Evolutionary conservation across 2,329 filamentous ascomycete species (phyloP).

Genomic region (Trichothecium roseum): DNA sequence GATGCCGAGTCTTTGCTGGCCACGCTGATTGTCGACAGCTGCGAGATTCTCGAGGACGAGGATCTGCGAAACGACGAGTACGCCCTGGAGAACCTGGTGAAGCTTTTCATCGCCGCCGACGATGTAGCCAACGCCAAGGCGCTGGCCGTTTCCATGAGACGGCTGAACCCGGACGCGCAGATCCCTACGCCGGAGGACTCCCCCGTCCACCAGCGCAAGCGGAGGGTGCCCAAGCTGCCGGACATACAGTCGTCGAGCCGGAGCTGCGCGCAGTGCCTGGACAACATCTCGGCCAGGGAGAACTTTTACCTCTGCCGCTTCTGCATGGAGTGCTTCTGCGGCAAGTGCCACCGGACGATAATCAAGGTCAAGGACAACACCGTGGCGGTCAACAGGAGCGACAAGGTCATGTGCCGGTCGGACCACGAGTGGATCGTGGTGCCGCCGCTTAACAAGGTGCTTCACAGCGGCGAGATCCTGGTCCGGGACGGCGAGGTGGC

Average conservation of each 20-base stretch:
- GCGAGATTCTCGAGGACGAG: slow-evolving; percentile 26
- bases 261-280: slow-evolving; percentile 27
- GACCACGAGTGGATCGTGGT: slow-evolving; percentile 28
- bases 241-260: slow-evolving; percentile 22
- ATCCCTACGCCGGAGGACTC: slow-evolving; percentile 17
- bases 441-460: slow-evolving; percentile 20
- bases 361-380: slow-evolving; percentile 19
- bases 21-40: slow-evolving; percentile 23
- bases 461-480: slow-evolving; percentile 29
- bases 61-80: slow-evolving; percentile 31
- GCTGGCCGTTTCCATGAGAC: slow-evolving; percentile 27
- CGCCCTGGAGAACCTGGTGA: slow-evolving; percentile 28
- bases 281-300: slow-evolving; percentile 18
- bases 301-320: slow-evolving; percentile 24
- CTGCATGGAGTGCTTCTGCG: slow-evolving; percentile 28
- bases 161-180: slow-evolving; percentile 18
- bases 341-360: slow-evolving; percentile 18
- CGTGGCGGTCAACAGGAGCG: slow-evolving; percentile 14
- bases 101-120: slow-evolving; percentile 25
- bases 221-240: slow-evolving; percentile 23
- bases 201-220: slow-evolving; percentile 13
- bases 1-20: slow-evolving; percentile 19
- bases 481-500: slow-evolving; percentile 18
- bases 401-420: slow-evolving; percentile 20
- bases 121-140: slow-evolving; percentile 25